A percentile compares a stretch with the other conserved stretches of the same genome.
These are phyloP conservation scores for Nitzschia inconspicua DNA, from an alignment of 108 stramenopile genomes.

Conservation along the genomic window DNA sequence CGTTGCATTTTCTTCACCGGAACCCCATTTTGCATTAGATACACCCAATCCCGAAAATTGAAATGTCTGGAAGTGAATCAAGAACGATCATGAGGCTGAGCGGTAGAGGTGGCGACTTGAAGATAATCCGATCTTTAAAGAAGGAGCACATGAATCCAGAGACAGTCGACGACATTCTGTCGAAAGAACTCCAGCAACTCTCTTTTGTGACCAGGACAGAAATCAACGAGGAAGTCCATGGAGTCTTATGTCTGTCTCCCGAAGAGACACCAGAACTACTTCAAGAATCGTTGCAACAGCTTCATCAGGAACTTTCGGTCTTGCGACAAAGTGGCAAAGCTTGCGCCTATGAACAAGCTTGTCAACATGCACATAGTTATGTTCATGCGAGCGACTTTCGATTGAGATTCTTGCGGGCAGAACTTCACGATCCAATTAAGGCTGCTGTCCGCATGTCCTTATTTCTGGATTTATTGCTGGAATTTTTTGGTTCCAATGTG, in stretches of 20 bases:
- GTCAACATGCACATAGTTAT: conserved; percentile 1
- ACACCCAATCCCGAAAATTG: too few relatives aligned
- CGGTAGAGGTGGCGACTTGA: too few relatives aligned
- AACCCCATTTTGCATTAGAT: too few relatives aligned
- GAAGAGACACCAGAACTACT: neutral
- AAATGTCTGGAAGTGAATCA: too few relatives aligned
- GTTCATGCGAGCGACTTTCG: conserved; percentile 23
- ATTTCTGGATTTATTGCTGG: neutral
- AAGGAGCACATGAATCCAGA: too few relatives aligned
- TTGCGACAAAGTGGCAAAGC: neutral
- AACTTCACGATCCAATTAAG: conserved; percentile 8
- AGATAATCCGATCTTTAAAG: too few relatives aligned
- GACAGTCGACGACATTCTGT: neutral
- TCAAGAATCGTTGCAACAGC: neutral
- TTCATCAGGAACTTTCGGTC: neutral
- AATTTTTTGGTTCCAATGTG: conserved; percentile 5
- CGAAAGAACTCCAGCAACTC: neutral
- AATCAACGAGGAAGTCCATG: conserved; percentile 7
- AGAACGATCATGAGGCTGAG: too few relatives aligned
- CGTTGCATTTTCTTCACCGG: too few relatives aligned
- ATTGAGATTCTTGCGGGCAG: conserved; percentile 27
- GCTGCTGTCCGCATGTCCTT: conserved; percentile 10
- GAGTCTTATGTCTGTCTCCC: neutral
- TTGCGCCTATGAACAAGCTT: neutral
- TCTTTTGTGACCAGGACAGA: conserved; percentile 1